These are phyloP conservation scores for Penicillium mononematosum DNA, from an alignment of 495 filamentous ascomycete species.

Conservation along the genomic window DNA sequence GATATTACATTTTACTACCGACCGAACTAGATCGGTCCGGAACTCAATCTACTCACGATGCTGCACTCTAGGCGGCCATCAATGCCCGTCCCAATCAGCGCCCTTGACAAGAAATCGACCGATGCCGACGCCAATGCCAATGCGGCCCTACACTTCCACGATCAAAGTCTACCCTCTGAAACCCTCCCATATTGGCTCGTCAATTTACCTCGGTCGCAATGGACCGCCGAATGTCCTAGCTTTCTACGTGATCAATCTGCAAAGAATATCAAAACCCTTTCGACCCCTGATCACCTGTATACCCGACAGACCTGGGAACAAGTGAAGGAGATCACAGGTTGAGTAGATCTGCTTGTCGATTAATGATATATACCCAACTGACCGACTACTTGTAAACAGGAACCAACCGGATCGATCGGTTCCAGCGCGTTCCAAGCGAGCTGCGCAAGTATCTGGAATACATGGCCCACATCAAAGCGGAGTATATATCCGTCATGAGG, in stretches of 20 bases:
- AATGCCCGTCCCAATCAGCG: constrained; percentile 25
- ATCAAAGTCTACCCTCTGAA: constrained; percentile 11
- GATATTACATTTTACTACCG: background rate
- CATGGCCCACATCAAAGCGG: constrained; percentile 56
- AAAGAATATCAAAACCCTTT: constrained; percentile 55
- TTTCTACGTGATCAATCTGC: constrained; percentile 57
- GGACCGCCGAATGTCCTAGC: constrained; percentile 64
- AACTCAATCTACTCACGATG: constrained; percentile 8
- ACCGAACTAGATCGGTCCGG: background rate
- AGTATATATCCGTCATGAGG: constrained; percentile 70
- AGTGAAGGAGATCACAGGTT: constrained; percentile 60
- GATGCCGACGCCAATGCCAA: constrained; percentile 15
- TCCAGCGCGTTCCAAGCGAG: constrained; percentile 71
- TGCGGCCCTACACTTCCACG: constrained; percentile 10
- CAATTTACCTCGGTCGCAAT: constrained; percentile 63
- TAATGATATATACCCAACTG: background rate
- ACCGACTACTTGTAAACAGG: constrained; percentile 23
- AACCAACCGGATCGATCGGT: constrained; percentile 67
- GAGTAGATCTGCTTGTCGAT: constrained; percentile 11
- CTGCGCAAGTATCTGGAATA: constrained; percentile 70
- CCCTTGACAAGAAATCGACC: constrained; percentile 26
- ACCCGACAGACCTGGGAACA: constrained; percentile 57
- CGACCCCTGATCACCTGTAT: constrained; percentile 63
- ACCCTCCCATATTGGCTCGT: constrained; percentile 73
- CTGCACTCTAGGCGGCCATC: constrained; percentile 18